Conservation (phyloP, 1,284 basidiomycete genomes). For the Anthracocystis panici-leucophaei region DNA sequence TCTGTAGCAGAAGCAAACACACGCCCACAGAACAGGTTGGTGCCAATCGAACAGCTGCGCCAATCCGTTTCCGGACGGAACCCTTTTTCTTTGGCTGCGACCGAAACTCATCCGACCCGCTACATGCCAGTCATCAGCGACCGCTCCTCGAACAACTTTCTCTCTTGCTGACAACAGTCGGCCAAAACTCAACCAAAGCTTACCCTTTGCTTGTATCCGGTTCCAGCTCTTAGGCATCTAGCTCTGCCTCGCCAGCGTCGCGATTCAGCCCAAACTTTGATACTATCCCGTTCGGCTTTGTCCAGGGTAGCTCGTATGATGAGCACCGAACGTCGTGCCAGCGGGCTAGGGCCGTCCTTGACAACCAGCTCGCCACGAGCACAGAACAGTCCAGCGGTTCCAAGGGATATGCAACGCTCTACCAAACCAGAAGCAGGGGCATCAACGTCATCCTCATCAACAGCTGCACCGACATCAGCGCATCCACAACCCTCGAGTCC, state of each 20-base stretch:
- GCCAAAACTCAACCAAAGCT: not conserved
- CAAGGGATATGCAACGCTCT: slow-evolving; percentile 28
- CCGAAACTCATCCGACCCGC: not conserved
- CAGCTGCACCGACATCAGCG: not conserved
- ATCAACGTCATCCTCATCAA: not conserved
- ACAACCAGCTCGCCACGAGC: slow-evolving; percentile 34
- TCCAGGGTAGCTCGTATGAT: slow-evolving; percentile 37
- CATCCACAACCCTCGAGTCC: slow-evolving; percentile 27
- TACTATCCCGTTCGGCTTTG: slow-evolving; percentile 1
- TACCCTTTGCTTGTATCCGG: not conserved
- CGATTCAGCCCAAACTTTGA: not conserved
- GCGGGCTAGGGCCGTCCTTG: slow-evolving; percentile 27
- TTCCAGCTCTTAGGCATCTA: not conserved
- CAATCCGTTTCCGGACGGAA: not conserved
- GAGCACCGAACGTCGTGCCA: slow-evolving; percentile 49
- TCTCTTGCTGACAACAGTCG: not conserved
- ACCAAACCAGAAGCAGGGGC: slow-evolving; percentile 7
- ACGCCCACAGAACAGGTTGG: not conserved
- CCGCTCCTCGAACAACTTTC: not conserved
- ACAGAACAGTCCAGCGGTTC: slow-evolving; percentile 18
- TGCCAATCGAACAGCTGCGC: not conserved
- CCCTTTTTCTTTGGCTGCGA: slow-evolving; percentile 1
- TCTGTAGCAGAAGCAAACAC: slow-evolving; percentile 10
- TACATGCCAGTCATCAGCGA: not conserved
- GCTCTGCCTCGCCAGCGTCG: not conserved